Base-by-base conservation (phyloP, 768 basidiomycete genomes). In the Suillus variegatus region DNA sequence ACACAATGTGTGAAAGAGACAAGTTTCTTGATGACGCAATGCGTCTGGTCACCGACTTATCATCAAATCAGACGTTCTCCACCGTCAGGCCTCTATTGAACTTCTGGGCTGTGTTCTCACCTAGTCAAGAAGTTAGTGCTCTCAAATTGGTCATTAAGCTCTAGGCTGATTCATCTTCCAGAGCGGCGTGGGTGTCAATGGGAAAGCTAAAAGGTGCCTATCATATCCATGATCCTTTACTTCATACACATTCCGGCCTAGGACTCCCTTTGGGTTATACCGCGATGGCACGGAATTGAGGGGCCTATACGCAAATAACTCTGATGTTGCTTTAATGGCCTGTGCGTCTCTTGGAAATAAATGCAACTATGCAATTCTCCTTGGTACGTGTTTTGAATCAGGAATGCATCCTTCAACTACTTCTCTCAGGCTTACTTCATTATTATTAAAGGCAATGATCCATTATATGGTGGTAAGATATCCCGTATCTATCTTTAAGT, bases 101-200 rank as follows among this genome's bases (percentile, higher is more conserved):
- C 72, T 91, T 93, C 68, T 94, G 90, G 90, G 91, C 88, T 6
- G 89, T 89, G 0, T 93, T 91, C 68, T 80, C 88, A 22, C 87
- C 92, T 0, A 93, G 92, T 73, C 82, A 82, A 66, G 89, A 92
- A 82, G 92, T 89, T 43, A 18, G 69, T 65, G 18, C 64, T 40
- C 35, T 35, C 51, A 52, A 46, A n/a, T n/a, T 35, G 25, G 6
- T 4, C 63, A 22, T 22, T 20, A 25, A 28, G 14, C 18, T 52
- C 38, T 62, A n/a, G 28, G 63, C 41, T 16, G 18, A 43, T 62
- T 8, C 38, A 1, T 60, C 2, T 10, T 44, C 40, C 64, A 40
- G 91, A 91, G 89, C 65, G 92, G 92, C 10, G 82, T 92, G 46
- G 92, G 92, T 18, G 81, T 83, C 6, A 85, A 85, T 38, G 89